Evolutionary conservation across 768 basidiomycete genomes (phyloP), one percentile per base, ranked within the genome.

Genomic region (Kwoniella newhampshirensis): DNA sequence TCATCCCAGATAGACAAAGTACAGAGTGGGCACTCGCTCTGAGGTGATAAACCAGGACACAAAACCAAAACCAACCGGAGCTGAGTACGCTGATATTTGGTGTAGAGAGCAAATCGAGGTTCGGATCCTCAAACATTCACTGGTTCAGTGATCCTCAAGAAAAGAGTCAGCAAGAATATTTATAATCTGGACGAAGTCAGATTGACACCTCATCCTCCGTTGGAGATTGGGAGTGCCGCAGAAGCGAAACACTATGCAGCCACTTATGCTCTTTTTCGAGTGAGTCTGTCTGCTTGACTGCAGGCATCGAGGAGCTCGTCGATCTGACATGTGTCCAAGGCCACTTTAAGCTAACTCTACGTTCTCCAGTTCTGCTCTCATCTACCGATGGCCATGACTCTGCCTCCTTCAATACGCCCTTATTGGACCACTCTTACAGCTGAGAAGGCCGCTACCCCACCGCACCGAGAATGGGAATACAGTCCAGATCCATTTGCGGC

Each of bases 171-270:
- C 71, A 91, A 86, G 74, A 85, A 73, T 54, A 67, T 73, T 18
- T 84, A 84, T 3, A 81, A 86, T 62, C 81, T 76, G 51, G 88
- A 91, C 68, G 81, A 78, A 4, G 85, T 91, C 15, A 81, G 83
- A 43, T 76, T 96, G 61, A 84, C 85, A 59, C 87, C 91, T 4
- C 83, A 87, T 69, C 87, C 88, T 1, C 82, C 86, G 5, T 83
- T 88, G 63, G 77, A 82, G 42, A 80, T 84, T 59, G 80, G 83
- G 1, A 85, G 85, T n/a, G 81, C 85, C 6, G 71, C 86, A 21
- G 89, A 94, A 77, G 91, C 91, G 26, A 87, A 86, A 52, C 92
- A 96, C 71, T 92, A 88, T 86, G 91, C 86, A 36, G 91, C 91
- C 15, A 87, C 86, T 2, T 91, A 88, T 66, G 88, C 88, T 37